A percentile compares a stretch with the other conserved stretches of the same genome.
Evolutionary conservation across 2,329 filamentous ascomycete species (phyloP).

Genomic region (Clarireedia homoeocarpa): DNA sequence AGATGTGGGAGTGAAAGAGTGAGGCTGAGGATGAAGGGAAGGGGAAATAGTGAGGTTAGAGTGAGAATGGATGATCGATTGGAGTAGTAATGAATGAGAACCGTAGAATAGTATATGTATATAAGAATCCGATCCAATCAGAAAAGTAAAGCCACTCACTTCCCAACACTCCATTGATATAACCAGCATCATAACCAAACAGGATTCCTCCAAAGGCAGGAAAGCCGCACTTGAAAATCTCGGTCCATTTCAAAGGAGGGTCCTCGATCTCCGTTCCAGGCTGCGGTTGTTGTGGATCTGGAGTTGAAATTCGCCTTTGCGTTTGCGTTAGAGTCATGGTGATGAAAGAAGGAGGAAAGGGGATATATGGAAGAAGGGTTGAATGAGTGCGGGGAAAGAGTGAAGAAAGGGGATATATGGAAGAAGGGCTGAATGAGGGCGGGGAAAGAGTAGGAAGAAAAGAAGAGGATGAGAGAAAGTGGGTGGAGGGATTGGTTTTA

Average conservation of each 20-base stretch:
- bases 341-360: background rate
- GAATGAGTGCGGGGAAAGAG: background rate
- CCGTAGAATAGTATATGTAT: too few species aligned
- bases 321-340: background rate
- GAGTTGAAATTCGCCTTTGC: background rate
- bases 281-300: constrained; percentile 19
- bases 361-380: background rate
- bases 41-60: constrained; percentile 10
- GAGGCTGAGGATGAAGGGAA: constrained; percentile 11
- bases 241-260: constrained; percentile 60
- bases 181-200: constrained; percentile 66
- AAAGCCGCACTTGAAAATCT: constrained; percentile 61
- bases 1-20: background rate
- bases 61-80: too few species aligned
- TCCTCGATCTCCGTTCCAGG: constrained; percentile 31
- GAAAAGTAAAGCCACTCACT: constrained; percentile 33
- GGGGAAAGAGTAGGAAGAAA: background rate
- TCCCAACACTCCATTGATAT: constrained; percentile 57
- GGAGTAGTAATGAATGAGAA: too few species aligned
- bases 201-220: constrained; percentile 55
- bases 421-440: background rate
- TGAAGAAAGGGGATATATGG: background rate
- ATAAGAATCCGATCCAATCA: too few species aligned
- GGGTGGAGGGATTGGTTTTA: too few species aligned
- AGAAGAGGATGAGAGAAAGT: background rate